Base-by-base conservation (phyloP, 305 asterid species). In the Nicotiana rustica region DNA sequence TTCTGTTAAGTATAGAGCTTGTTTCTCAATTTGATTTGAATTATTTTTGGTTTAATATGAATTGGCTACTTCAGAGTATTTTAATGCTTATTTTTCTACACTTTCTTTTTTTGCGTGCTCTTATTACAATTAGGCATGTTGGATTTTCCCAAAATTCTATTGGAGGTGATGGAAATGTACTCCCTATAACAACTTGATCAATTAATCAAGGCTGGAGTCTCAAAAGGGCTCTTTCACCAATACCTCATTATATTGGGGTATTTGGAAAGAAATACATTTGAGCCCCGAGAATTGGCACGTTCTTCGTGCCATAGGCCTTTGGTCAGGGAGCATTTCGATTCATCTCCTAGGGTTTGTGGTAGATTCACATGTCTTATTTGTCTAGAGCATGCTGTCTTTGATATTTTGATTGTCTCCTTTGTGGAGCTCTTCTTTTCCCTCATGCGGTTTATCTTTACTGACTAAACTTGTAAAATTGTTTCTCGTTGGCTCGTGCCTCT, bases 141-240 rank as follows among this genome's bases (percentile, higher is more conserved):
- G 83, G 61, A 85, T 60, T 85, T 80, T 47, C 68, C 61, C 83
- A 35, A 19, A 81, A 73, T 80, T 82, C 84, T 5, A 0, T 41
- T 17, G 19, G 90, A 71, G 82, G 60, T 88, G 92, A 81, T 82
- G 83, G 91, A 87, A 87, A 90, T 86, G 92, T 70, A 62, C 56
- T 83, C 95, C 94, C 91, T 62, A 5, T 12, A 85, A 81, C 31
- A 80, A 44, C 41, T 38, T 44, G 49, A 31, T 25, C 13, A 52
- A 62, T 21, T 76, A 91, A 93, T 91, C 98, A 90, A 92, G 98
- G 98, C 98, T 91, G 96, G 98, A 90, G 91, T 95, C 98, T 95
- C 97, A 5, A 49, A 90, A 85, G 71, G 81, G 97, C 93, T 91
- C 94, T 87, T 82, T 77, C 93, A 17, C 88, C 81, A 21, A 57